phyloP scores from a whole-genome alignment of 192 early-diverging fungal species.

The Coemansia sp. region DNA sequence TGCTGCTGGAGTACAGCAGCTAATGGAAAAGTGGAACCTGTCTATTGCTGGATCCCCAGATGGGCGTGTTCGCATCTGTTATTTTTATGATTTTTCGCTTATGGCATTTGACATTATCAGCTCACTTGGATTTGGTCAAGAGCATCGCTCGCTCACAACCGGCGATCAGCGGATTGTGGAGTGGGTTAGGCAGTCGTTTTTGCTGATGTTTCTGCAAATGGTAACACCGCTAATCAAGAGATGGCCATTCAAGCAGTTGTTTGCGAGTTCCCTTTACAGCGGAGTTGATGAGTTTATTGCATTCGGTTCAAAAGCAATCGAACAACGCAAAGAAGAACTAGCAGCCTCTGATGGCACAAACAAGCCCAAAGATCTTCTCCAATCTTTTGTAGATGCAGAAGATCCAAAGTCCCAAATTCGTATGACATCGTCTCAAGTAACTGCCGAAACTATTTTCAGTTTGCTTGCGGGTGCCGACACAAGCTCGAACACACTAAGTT shows the following conservation, averaged over 20 bases:
- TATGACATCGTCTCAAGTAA: constrained; percentile 36
- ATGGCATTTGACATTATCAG: constrained; percentile 47
- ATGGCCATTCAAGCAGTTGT: constrained; percentile 10
- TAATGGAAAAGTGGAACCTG: constrained; percentile 31
- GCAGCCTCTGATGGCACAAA: no score
- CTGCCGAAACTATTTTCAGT: constrained; percentile 34
- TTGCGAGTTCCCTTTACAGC: constrained; percentile 11
- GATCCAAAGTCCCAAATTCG: constrained; percentile 28
- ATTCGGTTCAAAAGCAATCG: constrained; percentile 24
- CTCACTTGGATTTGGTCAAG: constrained; percentile 37
- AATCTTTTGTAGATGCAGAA: constrained; percentile 44
- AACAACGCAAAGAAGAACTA: constrained; percentile 11
- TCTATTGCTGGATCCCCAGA: constrained; percentile 5
- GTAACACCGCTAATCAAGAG: constrained; percentile 23
- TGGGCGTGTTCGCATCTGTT: constrained; percentile 14
- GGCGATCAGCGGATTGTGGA: constrained; percentile 28
- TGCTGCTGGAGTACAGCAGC: constrained; percentile 27
- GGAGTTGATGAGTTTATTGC: constrained; percentile 22
- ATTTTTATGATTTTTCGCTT: constrained; percentile 28
- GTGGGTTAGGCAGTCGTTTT: constrained; percentile 34
- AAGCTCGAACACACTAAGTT: constrained; percentile 32
- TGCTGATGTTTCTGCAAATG: constrained; percentile 25
- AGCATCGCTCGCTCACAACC: constrained; percentile 33
- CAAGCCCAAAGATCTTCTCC: constrained; percentile 35
- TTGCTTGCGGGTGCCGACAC: constrained; percentile 46